Evolutionary conservation across 148 eudicot genomes (phyloP), one percentile per base, ranked within the genome.

Genomic region (Suaeda aralocaspica): DNA sequence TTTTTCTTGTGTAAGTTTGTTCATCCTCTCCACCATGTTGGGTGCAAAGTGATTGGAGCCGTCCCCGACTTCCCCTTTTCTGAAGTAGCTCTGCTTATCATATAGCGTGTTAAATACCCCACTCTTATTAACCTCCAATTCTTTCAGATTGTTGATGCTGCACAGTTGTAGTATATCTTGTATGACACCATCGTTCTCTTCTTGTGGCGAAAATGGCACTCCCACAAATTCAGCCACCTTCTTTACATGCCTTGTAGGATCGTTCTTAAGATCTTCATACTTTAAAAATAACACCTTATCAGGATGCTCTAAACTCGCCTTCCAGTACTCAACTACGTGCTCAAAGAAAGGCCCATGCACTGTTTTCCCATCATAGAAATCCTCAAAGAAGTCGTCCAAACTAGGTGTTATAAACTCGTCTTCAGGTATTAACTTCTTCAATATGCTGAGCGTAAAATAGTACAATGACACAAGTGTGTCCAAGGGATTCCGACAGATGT

Each of bases 261-360:
- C 24, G 4, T 80, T 77, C 30, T 76, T 57, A 60, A 80, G 29
- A 26, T 64, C 77, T 57, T 77, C 83, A 4, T 71, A 79, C 76
- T 64, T 72, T 33, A 80, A 6, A 46, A 80, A 77, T 33, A 80
- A 34, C 1, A 73, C 55, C 65, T 77, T 77, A 21, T 60, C 1
- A 2, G 80, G 75, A 2, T 66, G 70, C 29, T 77, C 45, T 55
- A 59, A 55, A 30, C 83, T 80, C 49, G 68, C 57, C n/a, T 69
- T 69, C 83, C 79, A 80, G 52, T 80, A 80, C 24, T 65, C 76
- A 12, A 79, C 30, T 6, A 74, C 78, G 62, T 79, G 82, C 3
- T 79, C 73, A 72, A 72, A 71, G 44, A 59, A 69, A 31, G 82
- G 76, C 14, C 78, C 73, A 61, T 7, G 31, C 0, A 45, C 9